phyloP scores from a whole-genome alignment of 2,329 filamentous ascomycete genomes.

The Periglandula ipomoeae region DNA sequence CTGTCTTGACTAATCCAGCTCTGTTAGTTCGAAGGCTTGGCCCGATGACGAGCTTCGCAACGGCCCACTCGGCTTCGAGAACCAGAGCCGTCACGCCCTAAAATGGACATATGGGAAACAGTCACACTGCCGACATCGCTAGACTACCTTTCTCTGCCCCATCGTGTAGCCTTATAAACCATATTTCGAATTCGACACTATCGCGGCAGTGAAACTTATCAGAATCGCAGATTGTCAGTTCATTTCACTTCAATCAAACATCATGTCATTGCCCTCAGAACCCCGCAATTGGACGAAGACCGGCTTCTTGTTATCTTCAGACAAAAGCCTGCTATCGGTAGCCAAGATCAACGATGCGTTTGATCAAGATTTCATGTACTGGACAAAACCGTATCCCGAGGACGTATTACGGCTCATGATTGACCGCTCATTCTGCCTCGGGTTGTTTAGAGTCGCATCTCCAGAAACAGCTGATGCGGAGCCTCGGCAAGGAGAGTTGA shows the following conservation, averaged over 20 bases:
- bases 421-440: slow-evolving; percentile 46
- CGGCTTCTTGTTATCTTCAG: slow-evolving; percentile 48
- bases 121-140: too few species aligned
- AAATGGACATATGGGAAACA: too few species aligned
- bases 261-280: background rate
- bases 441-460: slow-evolving; percentile 34
- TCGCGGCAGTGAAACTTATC: too few species aligned
- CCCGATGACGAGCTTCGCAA: too few species aligned
- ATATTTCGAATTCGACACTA: too few species aligned
- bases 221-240: too few species aligned
- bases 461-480: background rate
- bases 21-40: too few species aligned
- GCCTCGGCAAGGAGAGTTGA: background rate
- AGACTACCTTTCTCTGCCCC: too few species aligned
- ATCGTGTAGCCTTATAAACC: too few species aligned
- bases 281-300: slow-evolving; percentile 30
- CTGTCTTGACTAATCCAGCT: too few species aligned
- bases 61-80: too few species aligned
- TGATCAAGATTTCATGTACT: slow-evolving; percentile 42
- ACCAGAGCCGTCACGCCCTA: too few species aligned
- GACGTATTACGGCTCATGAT: slow-evolving; percentile 36
- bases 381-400: slow-evolving; percentile 39
- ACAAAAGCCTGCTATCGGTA: slow-evolving; percentile 39
- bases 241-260: background rate
- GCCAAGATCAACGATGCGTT: slow-evolving; percentile 40